Conservation (phyloP, 2,329 filamentous ascomycete genomes). For the Venturia nashicola region DNA sequence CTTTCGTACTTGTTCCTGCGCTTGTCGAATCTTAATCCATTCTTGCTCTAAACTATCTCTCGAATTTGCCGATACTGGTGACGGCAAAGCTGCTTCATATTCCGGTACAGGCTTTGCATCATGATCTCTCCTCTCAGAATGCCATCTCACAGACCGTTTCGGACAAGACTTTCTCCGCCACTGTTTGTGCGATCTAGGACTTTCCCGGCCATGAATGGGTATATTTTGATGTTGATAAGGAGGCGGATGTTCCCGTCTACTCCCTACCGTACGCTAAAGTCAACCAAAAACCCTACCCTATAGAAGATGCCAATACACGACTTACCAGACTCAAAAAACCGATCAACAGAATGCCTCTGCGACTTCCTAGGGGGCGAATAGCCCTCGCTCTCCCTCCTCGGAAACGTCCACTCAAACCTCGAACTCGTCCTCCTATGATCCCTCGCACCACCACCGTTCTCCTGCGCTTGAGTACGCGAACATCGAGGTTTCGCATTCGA, state of each 20-base stretch:
- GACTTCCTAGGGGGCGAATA: neutral
- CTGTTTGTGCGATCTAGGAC: neutral
- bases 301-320: neutral
- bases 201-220: neutral
- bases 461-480: neutral
- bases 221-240: neutral
- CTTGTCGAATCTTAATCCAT: neutral
- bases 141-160: neutral
- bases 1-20: neutral
- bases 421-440: neutral
- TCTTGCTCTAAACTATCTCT: neutral
- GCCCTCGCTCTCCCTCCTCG: neutral
- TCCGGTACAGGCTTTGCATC: neutral
- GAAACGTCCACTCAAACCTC: neutral
- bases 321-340: neutral
- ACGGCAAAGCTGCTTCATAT: neutral
- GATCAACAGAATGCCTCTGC: constrained; percentile 1
- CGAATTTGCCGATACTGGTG: neutral
- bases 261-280: neutral
- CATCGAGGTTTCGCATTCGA: neutral
- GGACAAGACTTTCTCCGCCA: neutral
- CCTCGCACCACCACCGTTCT: neutral
- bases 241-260: neutral
- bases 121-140: neutral
- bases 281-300: too few species aligned